phyloP scores from a whole-genome alignment of 257 asterid species.

The Perilla frutescens region DNA sequence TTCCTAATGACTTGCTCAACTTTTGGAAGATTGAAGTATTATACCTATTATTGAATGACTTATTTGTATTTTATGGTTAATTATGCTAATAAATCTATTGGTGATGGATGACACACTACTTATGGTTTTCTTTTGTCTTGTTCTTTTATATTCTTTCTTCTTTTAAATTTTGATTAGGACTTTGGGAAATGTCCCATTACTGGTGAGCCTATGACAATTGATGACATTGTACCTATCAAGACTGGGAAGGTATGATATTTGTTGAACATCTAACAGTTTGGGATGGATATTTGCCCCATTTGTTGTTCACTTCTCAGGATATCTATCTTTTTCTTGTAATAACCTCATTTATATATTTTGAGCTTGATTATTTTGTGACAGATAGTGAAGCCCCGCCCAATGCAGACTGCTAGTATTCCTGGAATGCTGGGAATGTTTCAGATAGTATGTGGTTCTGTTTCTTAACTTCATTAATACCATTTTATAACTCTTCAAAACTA shows the following conservation, averaged over 20 bases:
- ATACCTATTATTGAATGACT: not conserved
- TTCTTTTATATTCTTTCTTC: not conserved
- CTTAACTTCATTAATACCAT: slow-evolving; percentile 7
- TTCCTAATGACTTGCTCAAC: not conserved
- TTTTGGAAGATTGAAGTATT: not conserved
- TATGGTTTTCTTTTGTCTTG: not conserved
- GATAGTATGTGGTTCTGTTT: slow-evolving; percentile 59
- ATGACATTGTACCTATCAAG: slow-evolving; percentile 81
- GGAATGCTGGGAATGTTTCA: slow-evolving; percentile 99
- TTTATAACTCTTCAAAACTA: slow-evolving; percentile 11
- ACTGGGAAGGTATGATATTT: slow-evolving; percentile 73
- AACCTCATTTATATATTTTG: slow-evolving; percentile 22
- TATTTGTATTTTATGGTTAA: not conserved
- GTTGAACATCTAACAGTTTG: not conserved
- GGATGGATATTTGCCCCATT: not conserved
- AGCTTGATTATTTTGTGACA: slow-evolving; percentile 47
- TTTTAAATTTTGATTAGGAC: slow-evolving; percentile 56
- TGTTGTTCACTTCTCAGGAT: slow-evolving; percentile 3
- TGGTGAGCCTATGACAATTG: slow-evolving; percentile 82
- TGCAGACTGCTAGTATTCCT: slow-evolving; percentile 98
- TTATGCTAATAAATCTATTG: slow-evolving; percentile 1
- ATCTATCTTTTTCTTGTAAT: slow-evolving; percentile 2
- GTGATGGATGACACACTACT: slow-evolving; percentile 28
- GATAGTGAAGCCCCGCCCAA: slow-evolving; percentile 95
- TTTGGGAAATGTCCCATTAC: slow-evolving; percentile 97